Conservation (phyloP, 139 green algal genomes). For the Pleodorina starrii region DNA sequence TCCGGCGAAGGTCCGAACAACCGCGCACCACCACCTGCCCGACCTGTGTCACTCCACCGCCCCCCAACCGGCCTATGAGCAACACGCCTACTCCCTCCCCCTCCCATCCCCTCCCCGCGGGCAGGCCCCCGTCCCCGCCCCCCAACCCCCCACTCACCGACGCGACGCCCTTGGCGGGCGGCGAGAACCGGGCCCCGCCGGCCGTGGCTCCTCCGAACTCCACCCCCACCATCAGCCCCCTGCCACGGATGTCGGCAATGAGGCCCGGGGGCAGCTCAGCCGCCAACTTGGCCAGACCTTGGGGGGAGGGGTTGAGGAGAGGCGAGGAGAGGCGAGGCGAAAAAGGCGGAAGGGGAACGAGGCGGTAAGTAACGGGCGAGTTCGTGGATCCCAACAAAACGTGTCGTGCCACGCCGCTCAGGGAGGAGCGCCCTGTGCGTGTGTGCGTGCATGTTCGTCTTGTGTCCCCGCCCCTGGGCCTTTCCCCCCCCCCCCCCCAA, state of each 20-base stretch:
- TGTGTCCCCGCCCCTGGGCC: too few relatives aligned
- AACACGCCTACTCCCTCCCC: not conserved
- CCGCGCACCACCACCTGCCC: not conserved
- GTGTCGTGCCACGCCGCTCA: too few relatives aligned
- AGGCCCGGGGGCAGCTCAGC: slow-evolving; percentile 50
- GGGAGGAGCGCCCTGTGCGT: too few relatives aligned
- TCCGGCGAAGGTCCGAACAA: not conserved
- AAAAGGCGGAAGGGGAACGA: too few relatives aligned
- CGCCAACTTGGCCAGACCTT: slow-evolving; percentile 63
- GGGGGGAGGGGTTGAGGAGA: not conserved
- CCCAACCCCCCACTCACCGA: slow-evolving; percentile 44
- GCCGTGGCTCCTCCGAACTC: slow-evolving; percentile 76
- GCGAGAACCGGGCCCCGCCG: slow-evolving; percentile 40
- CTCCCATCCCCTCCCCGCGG: not conserved
- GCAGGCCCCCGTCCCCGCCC: not conserved
- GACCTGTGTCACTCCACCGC: not conserved
- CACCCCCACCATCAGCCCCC: slow-evolving; percentile 86
- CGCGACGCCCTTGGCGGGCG: slow-evolving; percentile 62
- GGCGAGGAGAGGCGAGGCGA: too few relatives aligned
- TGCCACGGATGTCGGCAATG: slow-evolving; percentile 85
- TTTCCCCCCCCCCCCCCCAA: too few relatives aligned
- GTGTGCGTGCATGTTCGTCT: too few relatives aligned
- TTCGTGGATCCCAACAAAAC: too few relatives aligned
- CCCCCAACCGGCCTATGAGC: not conserved
- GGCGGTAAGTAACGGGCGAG: too few relatives aligned